Evolutionary conservation across 1,284 basidiomycete species (phyloP), one percentile per base, ranked within the genome.

Genomic region (Stygiomarasmius scandens): DNA sequence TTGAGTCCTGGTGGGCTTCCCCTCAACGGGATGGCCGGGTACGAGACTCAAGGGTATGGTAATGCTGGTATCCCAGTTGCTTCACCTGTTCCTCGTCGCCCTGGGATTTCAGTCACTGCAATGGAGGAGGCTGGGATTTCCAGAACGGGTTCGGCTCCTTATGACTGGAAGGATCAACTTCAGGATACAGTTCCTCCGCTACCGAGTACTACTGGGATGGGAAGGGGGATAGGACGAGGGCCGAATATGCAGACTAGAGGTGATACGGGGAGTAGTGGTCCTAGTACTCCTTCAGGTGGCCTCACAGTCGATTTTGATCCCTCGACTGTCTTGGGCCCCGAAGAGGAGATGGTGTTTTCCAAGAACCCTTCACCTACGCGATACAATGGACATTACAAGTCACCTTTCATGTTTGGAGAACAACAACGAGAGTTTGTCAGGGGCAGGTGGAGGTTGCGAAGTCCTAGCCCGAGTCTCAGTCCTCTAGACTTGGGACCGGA

Each of bases 391-490:
- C n/a, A 25, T 14, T 32, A 27, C 45, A 29, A 23, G 49, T 22
- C 14, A 19, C 48, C n/a, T 6, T 46, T 14, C 32, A 51, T 20
- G 11, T 27, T 43, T 38, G 55, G 55, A 2, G 34, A 22, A 19
- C 44, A 52, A 19, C 49, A 57, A 20, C 44, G 38, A 11, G 49
- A 48, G 3, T 57, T 47, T 22, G 50, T 57, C 16, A 47, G 50
- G 34, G 55, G 55, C 6, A 47, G 52, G 24, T 57, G 44, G 55
- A 50, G 50, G n/a, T 38, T 57, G 49, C 27, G 55, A 45, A 57
- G 44, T 52, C 55, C 55, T 6, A 57, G 55, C 23, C 50, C 55
- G 10, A 46, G 44, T 16, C 29, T 23, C n/a, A 48, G 55, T 29
- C 48, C 53, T 41, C 16, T 16, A 2, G 25, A 27, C 27, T 27